Evolutionary conservation across 2,329 filamentous ascomycete species (phyloP).

Genomic region (Ophiostoma tasmaniense): DNA sequence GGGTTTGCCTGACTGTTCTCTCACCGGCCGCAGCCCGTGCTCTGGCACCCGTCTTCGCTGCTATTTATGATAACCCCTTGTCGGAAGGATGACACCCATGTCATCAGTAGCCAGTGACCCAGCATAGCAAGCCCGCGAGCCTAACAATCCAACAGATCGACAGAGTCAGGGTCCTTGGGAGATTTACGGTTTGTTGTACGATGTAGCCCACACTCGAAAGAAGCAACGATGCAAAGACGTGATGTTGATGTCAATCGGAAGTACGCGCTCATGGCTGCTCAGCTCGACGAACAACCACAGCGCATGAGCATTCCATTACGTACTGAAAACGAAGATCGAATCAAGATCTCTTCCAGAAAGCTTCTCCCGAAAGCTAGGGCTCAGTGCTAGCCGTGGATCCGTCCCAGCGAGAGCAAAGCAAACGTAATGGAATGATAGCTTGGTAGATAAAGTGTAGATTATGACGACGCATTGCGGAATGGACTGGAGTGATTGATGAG

Average conservation of each 20-base stretch:
- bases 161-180: background rate
- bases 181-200: too few relatives aligned
- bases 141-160: background rate
- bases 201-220: too few relatives aligned
- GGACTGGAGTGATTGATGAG: too few relatives aligned
- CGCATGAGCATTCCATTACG: background rate
- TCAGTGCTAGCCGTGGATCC: background rate
- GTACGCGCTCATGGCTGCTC: too few relatives aligned
- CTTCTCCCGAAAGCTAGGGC: background rate
- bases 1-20: too few relatives aligned
- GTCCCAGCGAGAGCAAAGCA: background rate
- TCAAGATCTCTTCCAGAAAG: background rate
- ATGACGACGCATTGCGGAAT: background rate
- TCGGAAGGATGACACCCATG: background rate
- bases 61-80: background rate
- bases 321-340: background rate
- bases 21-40: background rate
- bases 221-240: background rate
- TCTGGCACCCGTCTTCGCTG: background rate
- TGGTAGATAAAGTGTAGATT: background rate
- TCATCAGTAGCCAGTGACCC: too few relatives aligned
- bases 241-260: background rate
- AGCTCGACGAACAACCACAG: too few relatives aligned
- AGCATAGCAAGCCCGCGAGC: background rate
- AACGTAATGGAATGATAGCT: background rate